Base-by-base conservation (phyloP, 2,329 filamentous ascomycete species). In the Rhinocladiella mackenziei region DNA sequence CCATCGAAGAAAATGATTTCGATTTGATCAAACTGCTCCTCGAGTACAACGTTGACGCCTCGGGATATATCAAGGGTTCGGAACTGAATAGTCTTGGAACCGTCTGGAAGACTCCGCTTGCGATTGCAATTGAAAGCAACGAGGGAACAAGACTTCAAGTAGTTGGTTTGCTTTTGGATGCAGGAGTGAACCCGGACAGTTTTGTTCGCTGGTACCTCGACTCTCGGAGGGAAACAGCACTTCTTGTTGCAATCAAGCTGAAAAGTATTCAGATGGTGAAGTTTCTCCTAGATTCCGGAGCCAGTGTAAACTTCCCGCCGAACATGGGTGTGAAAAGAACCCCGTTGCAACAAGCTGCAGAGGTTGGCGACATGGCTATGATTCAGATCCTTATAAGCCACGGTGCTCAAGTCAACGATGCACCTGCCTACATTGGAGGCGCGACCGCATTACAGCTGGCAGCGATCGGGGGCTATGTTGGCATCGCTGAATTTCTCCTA, bases 11-110 rank as follows among this genome's bases (percentile, higher is more conserved):
- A 32, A 14, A 11, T 8, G 30, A 32, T 32, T 14, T 32, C 7
- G 30, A 32, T 32, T 32, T 32, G 30, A 32, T 32, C 30, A 32
- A 14, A 32, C 30, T 32, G 7, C 30, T 32, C 13, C 30, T 32
- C 30, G 13, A 32, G 7, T 14, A 32, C 30, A 7, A 32, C 6
- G 30, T 14, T 17, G 30, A 32, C 30, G 7, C 30, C 7, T 32
- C 30, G 30, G 30, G 30, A 6, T 32, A 8, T 32, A 8, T 7
- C 30, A 32, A 32, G 30, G 30, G 15, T 32, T 14, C 15, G 7
- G 6, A 7, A 8, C 10, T 8, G 30, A 13, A 14, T 8, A 6
- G 13, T 32, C 6, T 8, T 32, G 7, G 6, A 32, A 14, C 6
- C 15, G 7, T 32, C 7, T 32, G 13, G 7, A 32, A 8, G 15